Base-by-base conservation (phyloP, 495 filamentous ascomycete species). In the Aspergillus nanangensis region DNA sequence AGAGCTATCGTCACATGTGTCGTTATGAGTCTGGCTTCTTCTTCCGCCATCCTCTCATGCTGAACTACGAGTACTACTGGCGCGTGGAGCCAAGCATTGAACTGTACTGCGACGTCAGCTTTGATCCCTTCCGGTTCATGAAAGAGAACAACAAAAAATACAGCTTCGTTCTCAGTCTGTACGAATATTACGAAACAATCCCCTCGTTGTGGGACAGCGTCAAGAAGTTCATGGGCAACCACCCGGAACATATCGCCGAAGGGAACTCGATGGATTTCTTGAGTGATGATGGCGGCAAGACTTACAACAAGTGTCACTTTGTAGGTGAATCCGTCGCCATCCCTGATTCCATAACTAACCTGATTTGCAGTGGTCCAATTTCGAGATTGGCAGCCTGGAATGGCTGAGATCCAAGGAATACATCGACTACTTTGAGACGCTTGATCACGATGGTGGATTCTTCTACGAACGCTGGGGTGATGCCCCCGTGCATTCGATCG, bases 281-380 rank as follows among this genome's bases (percentile, higher is more conserved):
- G 49, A 95, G 88, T 63, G 89, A 96, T 50, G 89, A 98, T 50
- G 82, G 79, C 42, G 93, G 93, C 35, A 78, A 88, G 31, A 88
- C 73, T 9, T 98, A 96, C 71, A 98, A 97, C 72, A 82, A 90
- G 61, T 98, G 93, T 66, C 93, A 98, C 65, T 95, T 97, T 62
- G 88, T 94, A 77, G 71, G 85, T 77, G 25, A 14, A 11, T 37
- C 25, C 29, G 10, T 27, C 20, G 25, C 37, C 5, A 25, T 27
- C 2, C 8, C 13, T 23, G 3, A 14, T 14, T 2, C 2, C 19
- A 11, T 11, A 18, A 17, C 45, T 45, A 47, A 47, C 60, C 58
- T 8, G 13, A 10, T 15, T 5, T 27, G 0, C 44, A 90, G 86
- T 95, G 89, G 89, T 92, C 88, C 40, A 95, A 95, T 66, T 95